Evolutionary conservation across 78 protist species (phyloP), one percentile per base, ranked within the genome.

Genomic region (Cyanophora paradoxa): DNA sequence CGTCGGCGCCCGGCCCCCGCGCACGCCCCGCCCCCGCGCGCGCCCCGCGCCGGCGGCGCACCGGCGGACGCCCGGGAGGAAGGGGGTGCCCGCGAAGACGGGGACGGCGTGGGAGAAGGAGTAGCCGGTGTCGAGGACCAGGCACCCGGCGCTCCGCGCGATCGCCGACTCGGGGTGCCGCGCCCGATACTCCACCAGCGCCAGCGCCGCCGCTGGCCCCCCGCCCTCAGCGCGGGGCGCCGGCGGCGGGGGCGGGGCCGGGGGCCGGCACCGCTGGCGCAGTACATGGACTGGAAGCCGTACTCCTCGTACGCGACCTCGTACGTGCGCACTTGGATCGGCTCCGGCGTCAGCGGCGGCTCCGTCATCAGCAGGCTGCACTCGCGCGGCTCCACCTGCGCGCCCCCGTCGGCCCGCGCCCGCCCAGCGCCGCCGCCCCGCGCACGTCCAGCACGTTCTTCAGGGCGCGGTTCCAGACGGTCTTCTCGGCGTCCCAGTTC

Each of bases 51-150:
- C 24, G 44, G 44, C 30, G 22, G 68, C 68, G 37, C 79, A 42
- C 41, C 88, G 39, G n/a, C 10, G 31, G 13, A 10, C 19, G 56
- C 16, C 3, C 8, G 5, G 4, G 28, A 22, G 72, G 46, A 8
- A 3, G 34, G 31, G 8, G 26, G 16, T 8, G 30, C 40, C 11
- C 31, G 72, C 74, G 34, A 83, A 58, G 42, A 78, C 70, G 6
- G 87, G 85, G 22, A 79, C 46, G 30, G 76, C 63, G 66, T 79
- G 82, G 30, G 85, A 74, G 34, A 79, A 83, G 13, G 83, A 74
- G 64, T 80, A 87, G 2, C 92, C 92, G 36, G 86, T 80, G 66
- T 87, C 92, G 16, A 87, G 86, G 7, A 87, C 85, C 22, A 83
- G 34, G 24, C 54, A 36, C 1, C 59, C 31, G 28, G n/a, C 58